A percentile compares a stretch with the other conserved stretches of the same genome.
Conservation (phyloP, 306 rosid genomes). For the Cicer pinnatifidum region DNA sequence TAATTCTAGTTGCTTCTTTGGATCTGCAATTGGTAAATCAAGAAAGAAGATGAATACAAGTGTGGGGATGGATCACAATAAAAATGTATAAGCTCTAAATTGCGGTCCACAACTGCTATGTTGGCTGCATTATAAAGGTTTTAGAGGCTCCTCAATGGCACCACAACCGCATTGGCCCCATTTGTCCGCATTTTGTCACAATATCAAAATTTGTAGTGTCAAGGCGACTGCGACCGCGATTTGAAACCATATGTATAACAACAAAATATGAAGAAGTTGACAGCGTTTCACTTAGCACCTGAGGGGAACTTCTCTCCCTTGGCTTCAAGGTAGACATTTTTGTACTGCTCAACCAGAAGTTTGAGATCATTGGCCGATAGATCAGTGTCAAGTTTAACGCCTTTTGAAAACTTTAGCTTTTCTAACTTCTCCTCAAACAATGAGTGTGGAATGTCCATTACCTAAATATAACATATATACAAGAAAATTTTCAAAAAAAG, state of each 20-base stretch:
- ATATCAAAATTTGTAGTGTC: no score
- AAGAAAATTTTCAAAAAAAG: slow-evolving; percentile 31
- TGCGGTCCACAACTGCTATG: no score
- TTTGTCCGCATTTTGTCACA: no score
- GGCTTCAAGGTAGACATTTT: slow-evolving; percentile 72
- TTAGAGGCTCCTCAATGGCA: no score
- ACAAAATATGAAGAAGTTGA: slow-evolving; percentile 41
- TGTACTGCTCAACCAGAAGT: slow-evolving; percentile 82
- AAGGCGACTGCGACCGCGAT: no score
- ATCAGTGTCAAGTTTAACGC: slow-evolving; percentile 67
- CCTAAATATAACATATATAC: slow-evolving; percentile 58
- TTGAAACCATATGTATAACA: background rate
- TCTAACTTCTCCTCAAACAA: slow-evolving; percentile 85
- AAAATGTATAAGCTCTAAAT: background rate
- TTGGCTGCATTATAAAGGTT: no score
- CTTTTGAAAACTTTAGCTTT: slow-evolving; percentile 60
- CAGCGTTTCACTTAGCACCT: slow-evolving; percentile 57
- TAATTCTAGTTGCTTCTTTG: slow-evolving; percentile 78
- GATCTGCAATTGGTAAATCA: slow-evolving; percentile 63
- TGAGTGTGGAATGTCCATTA: slow-evolving; percentile 85
- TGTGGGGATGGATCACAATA: slow-evolving; percentile 14
- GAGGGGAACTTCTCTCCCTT: slow-evolving; percentile 79
- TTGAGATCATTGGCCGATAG: slow-evolving; percentile 78
- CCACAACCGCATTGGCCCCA: no score
- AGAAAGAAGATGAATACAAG: background rate